Conservation (phyloP, 2,329 filamentous ascomycete genomes). For the Fusarium musae region DNA sequence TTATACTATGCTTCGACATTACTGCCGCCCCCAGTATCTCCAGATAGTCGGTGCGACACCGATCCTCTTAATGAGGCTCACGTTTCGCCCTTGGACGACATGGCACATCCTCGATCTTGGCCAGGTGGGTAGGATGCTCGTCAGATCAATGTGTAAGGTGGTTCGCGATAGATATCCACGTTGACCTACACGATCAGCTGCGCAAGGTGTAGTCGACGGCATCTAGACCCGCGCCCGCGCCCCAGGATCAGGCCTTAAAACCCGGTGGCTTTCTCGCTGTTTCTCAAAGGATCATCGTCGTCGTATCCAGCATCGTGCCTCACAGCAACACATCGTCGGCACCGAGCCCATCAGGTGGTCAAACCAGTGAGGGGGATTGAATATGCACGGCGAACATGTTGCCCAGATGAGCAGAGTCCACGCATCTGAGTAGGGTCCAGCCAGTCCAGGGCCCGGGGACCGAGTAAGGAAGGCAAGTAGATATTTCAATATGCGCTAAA, state of each 20-base stretch:
- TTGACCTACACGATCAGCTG: slow-evolving; percentile 37
- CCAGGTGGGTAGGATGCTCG: slow-evolving; percentile 17
- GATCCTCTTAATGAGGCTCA: slow-evolving; percentile 38
- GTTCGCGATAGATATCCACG: slow-evolving; percentile 23
- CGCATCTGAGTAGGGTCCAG: slow-evolving; percentile 9
- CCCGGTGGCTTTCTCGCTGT: background rate
- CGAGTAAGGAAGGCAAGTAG: background rate
- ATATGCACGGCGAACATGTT: slow-evolving; percentile 6
- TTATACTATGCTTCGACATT: slow-evolving; percentile 38
- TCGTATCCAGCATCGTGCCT: slow-evolving; percentile 26
- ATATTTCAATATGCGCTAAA: slow-evolving; percentile 11
- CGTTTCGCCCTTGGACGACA: slow-evolving; percentile 22
- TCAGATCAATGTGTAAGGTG: slow-evolving; percentile 2
- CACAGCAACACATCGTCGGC: slow-evolving; percentile 8
- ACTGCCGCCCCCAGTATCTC: slow-evolving; percentile 14
- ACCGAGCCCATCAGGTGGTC: slow-evolving; percentile 16
- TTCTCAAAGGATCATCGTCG: background rate
- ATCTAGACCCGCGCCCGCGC: slow-evolving; percentile 25
- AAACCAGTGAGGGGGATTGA: slow-evolving; percentile 10
- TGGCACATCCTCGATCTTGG: slow-evolving; percentile 34
- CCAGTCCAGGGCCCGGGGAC: background rate
- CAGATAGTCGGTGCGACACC: slow-evolving; percentile 13
- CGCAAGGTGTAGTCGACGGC: slow-evolving; percentile 34
- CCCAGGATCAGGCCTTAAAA: slow-evolving; percentile 12
- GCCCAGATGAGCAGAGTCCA: slow-evolving; percentile 15